phyloP scores from a whole-genome alignment of 208 protist genomes.

The Angomonas ambiguus region DNA sequence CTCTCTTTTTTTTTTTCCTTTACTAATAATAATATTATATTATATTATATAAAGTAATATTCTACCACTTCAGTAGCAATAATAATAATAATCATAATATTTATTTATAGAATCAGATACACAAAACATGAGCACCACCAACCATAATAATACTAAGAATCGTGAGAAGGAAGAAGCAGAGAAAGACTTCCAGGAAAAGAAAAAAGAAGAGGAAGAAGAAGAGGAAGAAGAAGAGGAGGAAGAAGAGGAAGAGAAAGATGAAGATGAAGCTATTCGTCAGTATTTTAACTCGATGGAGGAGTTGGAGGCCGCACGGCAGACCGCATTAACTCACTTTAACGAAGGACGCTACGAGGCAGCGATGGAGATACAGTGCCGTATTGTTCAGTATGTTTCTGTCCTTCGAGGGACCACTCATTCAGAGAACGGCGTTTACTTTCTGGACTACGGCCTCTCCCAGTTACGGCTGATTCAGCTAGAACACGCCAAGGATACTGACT shows the following conservation, averaged over 20 bases:
- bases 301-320: conserved; percentile 37
- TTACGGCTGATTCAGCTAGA: conserved; percentile 58
- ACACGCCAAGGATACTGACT: not conserved
- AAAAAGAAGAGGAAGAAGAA: conserved; percentile 7
- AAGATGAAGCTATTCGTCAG: conserved; percentile 34
- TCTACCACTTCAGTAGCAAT: no score
- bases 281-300: conserved; percentile 61
- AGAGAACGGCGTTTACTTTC: conserved; percentile 67
- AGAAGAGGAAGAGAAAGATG: conserved; percentile 40
- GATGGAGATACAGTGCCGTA: conserved; percentile 66
- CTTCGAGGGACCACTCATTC: conserved; percentile 61
- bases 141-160: not conserved
- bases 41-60: no score
- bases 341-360: conserved; percentile 55
- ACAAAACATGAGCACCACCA: not conserved
- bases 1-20: not conserved
- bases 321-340: conserved; percentile 65
- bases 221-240: conserved; percentile 23
- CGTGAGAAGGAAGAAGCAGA: no score
- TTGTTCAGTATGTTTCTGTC: conserved; percentile 74
- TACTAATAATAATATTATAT: not conserved
- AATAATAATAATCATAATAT: not conserved
- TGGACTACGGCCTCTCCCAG: conserved; percentile 89
- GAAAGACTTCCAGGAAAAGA: not conserved
- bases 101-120: conserved; percentile 5